Conservation (phyloP, 2,329 filamentous ascomycete genomes). For the Calonectria pseudoturangicola region DNA sequence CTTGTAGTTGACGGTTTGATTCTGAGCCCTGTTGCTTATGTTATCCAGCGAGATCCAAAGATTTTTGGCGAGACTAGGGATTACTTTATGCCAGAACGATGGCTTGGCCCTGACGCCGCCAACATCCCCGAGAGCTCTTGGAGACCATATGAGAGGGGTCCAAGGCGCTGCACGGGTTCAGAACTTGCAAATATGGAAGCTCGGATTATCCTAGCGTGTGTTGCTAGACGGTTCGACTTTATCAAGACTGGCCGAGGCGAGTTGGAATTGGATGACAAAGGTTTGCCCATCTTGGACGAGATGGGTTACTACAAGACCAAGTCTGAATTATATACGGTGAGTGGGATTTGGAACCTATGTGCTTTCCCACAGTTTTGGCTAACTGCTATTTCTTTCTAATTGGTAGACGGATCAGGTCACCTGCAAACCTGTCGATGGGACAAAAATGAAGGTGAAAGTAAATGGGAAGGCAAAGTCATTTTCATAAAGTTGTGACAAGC, state of each 20-base stretch:
- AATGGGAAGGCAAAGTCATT: conserved; percentile 1
- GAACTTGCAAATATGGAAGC: conserved; percentile 15
- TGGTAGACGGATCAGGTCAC: conserved; percentile 11
- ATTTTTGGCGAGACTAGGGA: conserved; percentile 17
- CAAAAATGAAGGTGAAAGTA: conserved; percentile 4
- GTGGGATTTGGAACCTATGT: background rate
- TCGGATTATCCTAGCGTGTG: conserved; percentile 8
- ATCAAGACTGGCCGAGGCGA: conserved; percentile 13
- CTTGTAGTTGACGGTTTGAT: conserved; percentile 1
- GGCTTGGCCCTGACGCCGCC: conserved; percentile 13
- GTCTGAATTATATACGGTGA: conserved; percentile 3
- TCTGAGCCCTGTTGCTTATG: conserved; percentile 8
- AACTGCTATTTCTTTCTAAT: background rate
- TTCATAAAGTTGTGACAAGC: background rate
- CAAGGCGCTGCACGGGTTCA: conserved; percentile 7
- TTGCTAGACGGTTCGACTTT: conserved; percentile 6
- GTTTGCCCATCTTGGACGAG: background rate
- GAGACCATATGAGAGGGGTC: conserved; percentile 16
- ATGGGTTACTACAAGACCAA: conserved; percentile 18
- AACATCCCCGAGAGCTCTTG: conserved; percentile 13
- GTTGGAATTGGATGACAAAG: conserved; percentile 14
- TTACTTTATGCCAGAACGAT: conserved; percentile 13
- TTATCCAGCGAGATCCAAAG: conserved; percentile 3
- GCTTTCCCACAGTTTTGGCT: background rate
- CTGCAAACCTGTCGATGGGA: conserved; percentile 10